Base-by-base conservation (phyloP, 179 eudicot genomes). In the Spinacia oleracea region DNA sequence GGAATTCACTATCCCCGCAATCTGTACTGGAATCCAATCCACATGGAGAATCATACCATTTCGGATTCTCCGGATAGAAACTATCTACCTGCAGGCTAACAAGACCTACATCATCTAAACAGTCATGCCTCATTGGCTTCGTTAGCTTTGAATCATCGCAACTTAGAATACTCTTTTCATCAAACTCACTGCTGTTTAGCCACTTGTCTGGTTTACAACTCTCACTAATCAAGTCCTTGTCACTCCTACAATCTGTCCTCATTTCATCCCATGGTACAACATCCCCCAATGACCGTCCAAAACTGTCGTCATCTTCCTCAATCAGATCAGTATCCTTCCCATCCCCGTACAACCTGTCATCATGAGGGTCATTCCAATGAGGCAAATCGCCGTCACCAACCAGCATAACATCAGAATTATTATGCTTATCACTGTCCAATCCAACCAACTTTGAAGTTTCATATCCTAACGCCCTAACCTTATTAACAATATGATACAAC, bases 41-140 rank as follows among this genome's bases (percentile, higher is more conserved):
- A 85, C 97, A 91, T 77, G 98, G 95, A 68, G 97, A 93, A 80
- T 95, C 98, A 72, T 85, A 95, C 98, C 97, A 95, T 82, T 95
- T 95, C 8, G 97, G 86, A 86, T 95, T 90, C 79, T 95, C 98
- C 1, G 93, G 97, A 72, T 93, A 95, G 82, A 95, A 95, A 84
- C 91, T 90, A 63, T 95, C 93, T 70, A 91, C 98, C 74, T 92
- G 97, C 76, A 92, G 81, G 78, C 89, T 89, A 78, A 79, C 92
- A 82, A 95, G 97, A 85, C 93, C 91, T 70, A 83, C 93, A 87
- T 93, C 74, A 31, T 88, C 97, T 81, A 90, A 82, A 79, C 80
- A 75, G 72, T 88, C 95, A 80, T 91, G 87, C 84, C 93, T 86
- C 76, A 89, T 53, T 66, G 88, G 88, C 86, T 91, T 95, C 70